These are phyloP conservation scores for Jackrogersella multiformis DNA, from an alignment of 495 filamentous ascomycete genomes.

Conservation along the genomic window DNA sequence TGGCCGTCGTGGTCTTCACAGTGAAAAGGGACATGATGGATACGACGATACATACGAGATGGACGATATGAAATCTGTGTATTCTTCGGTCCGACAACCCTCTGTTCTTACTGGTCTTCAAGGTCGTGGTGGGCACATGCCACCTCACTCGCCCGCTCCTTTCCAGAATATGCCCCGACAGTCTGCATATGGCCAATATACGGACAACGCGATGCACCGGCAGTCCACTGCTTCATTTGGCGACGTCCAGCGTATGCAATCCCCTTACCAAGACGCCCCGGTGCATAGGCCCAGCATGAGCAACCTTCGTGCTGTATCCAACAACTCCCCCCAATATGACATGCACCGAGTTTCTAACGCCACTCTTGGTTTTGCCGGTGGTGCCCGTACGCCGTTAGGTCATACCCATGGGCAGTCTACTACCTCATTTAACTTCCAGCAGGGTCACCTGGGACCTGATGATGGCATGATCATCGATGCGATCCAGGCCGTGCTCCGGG, in stretches of 20 bases:
- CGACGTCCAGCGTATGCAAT: slow-evolving; percentile 52
- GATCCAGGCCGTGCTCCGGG: slow-evolving; percentile 81
- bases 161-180: slow-evolving; percentile 63
- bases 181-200: slow-evolving; percentile 50
- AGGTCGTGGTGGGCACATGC: slow-evolving; percentile 74
- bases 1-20: slow-evolving; percentile 78
- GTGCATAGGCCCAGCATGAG: slow-evolving; percentile 46
- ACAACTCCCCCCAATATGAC: slow-evolving; percentile 44
- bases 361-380: slow-evolving; percentile 53
- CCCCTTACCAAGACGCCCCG: slow-evolving; percentile 62
- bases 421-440: slow-evolving; percentile 81
- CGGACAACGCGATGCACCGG: slow-evolving; percentile 54
- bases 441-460: slow-evolving; percentile 70
- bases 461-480: slow-evolving; percentile 81
- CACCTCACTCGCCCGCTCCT: slow-evolving; percentile 79
- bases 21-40: slow-evolving; percentile 70
- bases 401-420: slow-evolving; percentile 66
- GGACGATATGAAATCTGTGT: slow-evolving; percentile 97
- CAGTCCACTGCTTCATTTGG: slow-evolving; percentile 64
- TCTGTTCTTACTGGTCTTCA: slow-evolving; percentile 91
- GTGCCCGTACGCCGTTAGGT: slow-evolving; percentile 52
- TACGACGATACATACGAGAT: slow-evolving; percentile 87
- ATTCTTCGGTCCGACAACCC: slow-evolving; percentile 92
- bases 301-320: slow-evolving; percentile 50
- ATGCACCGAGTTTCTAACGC: slow-evolving; percentile 48